These are phyloP conservation scores for Rusavskia elegans DNA, from an alignment of 495 filamentous ascomycete genomes.

Conservation along the genomic window DNA sequence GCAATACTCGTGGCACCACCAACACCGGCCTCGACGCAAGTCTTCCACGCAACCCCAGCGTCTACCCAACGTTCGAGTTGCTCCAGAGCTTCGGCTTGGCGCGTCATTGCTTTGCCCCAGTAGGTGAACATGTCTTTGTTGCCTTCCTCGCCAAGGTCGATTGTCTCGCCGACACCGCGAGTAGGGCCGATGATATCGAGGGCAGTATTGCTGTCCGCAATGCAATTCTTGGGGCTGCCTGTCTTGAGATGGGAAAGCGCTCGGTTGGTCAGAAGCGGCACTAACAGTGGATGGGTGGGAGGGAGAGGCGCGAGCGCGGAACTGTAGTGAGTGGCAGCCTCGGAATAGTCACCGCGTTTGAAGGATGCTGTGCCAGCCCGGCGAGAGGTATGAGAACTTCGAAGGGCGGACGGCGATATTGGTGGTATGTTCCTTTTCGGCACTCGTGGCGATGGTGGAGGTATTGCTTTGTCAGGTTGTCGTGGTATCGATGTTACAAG, in stretches of 20 bases:
- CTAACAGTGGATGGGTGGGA: constrained; percentile 63
- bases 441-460: constrained; percentile 27
- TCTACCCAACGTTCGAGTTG: constrained; percentile 89
- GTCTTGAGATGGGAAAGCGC: constrained; percentile 78
- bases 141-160: constrained; percentile 49
- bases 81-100: constrained; percentile 91
- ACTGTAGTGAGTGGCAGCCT: constrained; percentile 69
- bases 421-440: constrained; percentile 50
- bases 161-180: constrained; percentile 62
- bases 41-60: constrained; percentile 62
- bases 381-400: constrained; percentile 59
- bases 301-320: constrained; percentile 61
- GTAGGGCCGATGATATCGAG: constrained; percentile 65
- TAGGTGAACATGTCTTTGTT: constrained; percentile 82
- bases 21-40: constrained; percentile 66
- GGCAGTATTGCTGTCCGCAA: constrained; percentile 67
- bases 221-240: constrained; percentile 71
- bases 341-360: constrained; percentile 83
- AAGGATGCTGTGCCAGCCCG: constrained; percentile 71
- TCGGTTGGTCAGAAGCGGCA: constrained; percentile 80
- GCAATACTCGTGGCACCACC: constrained; percentile 71
- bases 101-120: constrained; percentile 78
- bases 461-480: constrained; percentile 18
- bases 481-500: constrained; percentile 11
- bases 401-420: constrained; percentile 48